phyloP scores from a whole-genome alignment of 179 eudicot species.

The Amaranthus tricolor region DNA sequence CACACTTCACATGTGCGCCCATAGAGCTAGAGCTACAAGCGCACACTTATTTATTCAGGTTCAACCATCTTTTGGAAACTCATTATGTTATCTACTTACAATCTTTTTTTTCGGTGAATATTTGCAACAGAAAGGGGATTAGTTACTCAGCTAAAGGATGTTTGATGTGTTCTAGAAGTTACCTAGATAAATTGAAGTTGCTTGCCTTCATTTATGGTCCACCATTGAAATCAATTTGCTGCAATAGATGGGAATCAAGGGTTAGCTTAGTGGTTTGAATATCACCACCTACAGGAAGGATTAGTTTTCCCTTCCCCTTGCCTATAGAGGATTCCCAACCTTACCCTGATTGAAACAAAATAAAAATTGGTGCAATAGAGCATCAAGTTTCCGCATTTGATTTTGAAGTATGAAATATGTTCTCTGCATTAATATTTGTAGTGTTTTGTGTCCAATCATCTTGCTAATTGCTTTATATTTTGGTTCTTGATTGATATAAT shows the following conservation, averaged over 20 bases:
- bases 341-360: too few relatives aligned
- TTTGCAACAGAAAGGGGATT: neutral
- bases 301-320: too few relatives aligned
- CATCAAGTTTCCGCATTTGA: neutral
- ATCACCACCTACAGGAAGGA: too few relatives aligned
- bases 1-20: too few relatives aligned
- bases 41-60: neutral
- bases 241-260: neutral
- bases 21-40: too few relatives aligned
- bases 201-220: neutral
- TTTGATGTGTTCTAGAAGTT: neutral
- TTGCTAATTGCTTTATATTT: neutral
- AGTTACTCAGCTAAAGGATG: neutral
- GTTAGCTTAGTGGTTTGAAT: too few relatives aligned
- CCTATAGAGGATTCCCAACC: too few relatives aligned
- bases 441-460: neutral
- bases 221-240: neutral
- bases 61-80: neutral
- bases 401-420: neutral
- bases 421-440: neutral
- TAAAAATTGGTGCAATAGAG: too few relatives aligned
- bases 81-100: neutral
- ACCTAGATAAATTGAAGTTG: neutral
- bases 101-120: neutral
- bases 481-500: neutral